phyloP scores from a whole-genome alignment of 371 early-diverging fungal genomes.

The Mortierella polycephala region DNA sequence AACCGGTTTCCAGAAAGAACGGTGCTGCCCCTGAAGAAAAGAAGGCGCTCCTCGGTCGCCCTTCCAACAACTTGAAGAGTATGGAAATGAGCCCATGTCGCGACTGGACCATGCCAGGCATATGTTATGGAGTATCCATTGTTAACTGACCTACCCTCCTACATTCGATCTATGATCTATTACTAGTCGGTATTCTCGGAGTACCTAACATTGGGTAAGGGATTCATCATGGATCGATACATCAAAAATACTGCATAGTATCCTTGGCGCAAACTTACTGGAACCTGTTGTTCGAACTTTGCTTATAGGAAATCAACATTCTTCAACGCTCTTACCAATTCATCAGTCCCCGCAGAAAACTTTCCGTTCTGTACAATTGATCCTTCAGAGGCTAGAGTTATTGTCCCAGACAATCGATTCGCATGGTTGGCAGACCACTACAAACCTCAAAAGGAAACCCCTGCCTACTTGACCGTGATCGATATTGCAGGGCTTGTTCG shows the following conservation, averaged over 20 bases:
- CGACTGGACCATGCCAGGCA: not conserved
- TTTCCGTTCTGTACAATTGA: constrained; percentile 92
- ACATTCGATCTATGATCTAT: too few species aligned
- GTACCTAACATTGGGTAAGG: constrained; percentile 94
- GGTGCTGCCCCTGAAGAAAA: constrained; percentile 65
- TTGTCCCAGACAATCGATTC: constrained; percentile 95
- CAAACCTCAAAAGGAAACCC: constrained; percentile 72
- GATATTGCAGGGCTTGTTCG: constrained; percentile 99
- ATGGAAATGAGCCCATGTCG: not conserved
- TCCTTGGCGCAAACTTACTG: too few species aligned
- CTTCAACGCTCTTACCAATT: constrained; percentile 77
- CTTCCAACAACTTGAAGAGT: constrained; percentile 94
- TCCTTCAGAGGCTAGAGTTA: constrained; percentile 93
- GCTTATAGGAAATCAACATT: constrained; percentile 89
- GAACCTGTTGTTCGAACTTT: not conserved
- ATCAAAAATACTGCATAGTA: too few species aligned
- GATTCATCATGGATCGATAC: too few species aligned
- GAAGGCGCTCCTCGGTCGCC: constrained; percentile 89
- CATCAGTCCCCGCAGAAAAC: constrained; percentile 32
- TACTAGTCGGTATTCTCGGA: constrained; percentile 91
- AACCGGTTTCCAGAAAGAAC: constrained; percentile 68
- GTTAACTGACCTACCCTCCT: not conserved
- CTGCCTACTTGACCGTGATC: constrained; percentile 90
- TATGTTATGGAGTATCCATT: not conserved
- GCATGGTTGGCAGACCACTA: constrained; percentile 86